Evolutionary conservation across 2,329 filamentous ascomycete genomes (phyloP).

Genomic region (Xylariaceae sp.): DNA sequence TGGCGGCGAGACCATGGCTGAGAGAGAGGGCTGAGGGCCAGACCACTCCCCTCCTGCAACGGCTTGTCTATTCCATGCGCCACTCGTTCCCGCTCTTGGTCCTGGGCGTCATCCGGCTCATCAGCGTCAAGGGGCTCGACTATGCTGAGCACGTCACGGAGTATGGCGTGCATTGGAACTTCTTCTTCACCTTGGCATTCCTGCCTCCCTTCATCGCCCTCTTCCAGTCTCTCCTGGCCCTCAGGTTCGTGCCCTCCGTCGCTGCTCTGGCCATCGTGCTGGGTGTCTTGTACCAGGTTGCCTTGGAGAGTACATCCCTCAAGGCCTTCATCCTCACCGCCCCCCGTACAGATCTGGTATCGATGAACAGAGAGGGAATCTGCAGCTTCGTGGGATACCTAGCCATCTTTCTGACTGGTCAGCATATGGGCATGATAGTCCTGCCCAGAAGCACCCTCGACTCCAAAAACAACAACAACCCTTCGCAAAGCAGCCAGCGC

Average conservation of each 20-base stretch:
- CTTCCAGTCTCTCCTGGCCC: conserved; percentile 61
- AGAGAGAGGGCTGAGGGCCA: conserved; percentile 61
- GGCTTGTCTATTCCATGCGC: conserved; percentile 66
- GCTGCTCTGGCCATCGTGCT: conserved; percentile 70
- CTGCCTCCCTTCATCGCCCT: conserved; percentile 85
- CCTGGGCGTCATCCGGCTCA: conserved; percentile 75
- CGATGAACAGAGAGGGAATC: conserved; percentile 91
- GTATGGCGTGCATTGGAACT: conserved; percentile 99
- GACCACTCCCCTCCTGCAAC: conserved; percentile 48
- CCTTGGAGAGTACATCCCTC: conserved; percentile 73
- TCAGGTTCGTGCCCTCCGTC: conserved; percentile 72
- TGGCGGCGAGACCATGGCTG: conserved; percentile 79
- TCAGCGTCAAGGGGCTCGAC: conserved; percentile 89
- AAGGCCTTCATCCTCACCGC: conserved; percentile 81
- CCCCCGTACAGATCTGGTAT: conserved; percentile 73
- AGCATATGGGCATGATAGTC: conserved; percentile 76
- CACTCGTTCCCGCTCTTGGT: conserved; percentile 81
- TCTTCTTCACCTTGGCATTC: conserved; percentile 93
- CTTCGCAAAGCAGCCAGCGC: conserved; percentile 46
- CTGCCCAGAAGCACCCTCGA: conserved; percentile 58
- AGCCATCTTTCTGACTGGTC: conserved; percentile 88
- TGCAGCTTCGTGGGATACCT: conserved; percentile 94
- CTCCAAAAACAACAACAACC: conserved; percentile 38
- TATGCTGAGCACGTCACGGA: conserved; percentile 97
- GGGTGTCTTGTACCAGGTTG: conserved; percentile 67